These are phyloP conservation scores for Daphne laureola DNA, from an alignment of 441 rosid species.

Conservation along the genomic window DNA sequence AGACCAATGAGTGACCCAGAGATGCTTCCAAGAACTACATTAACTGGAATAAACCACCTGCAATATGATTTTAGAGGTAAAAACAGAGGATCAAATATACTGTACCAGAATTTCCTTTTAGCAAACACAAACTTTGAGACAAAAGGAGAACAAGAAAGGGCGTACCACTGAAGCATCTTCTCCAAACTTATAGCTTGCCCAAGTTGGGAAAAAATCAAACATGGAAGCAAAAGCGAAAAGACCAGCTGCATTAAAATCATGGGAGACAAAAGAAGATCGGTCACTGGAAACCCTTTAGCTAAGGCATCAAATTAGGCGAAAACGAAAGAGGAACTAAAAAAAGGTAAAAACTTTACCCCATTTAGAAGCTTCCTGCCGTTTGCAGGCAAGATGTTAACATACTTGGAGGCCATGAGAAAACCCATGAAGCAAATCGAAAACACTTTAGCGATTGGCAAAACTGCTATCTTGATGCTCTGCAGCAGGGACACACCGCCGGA, in stretches of 20 bases:
- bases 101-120: background rate
- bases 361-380: conserved; percentile 81
- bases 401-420: conserved; percentile 94
- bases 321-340: background rate
- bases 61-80: conserved; percentile 12
- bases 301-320: background rate
- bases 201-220: conserved; percentile 90
- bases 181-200: conserved; percentile 86
- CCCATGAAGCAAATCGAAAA: conserved; percentile 92
- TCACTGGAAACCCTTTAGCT: background rate
- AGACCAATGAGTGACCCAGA: conserved; percentile 79
- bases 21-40: conserved; percentile 59
- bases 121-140: background rate
- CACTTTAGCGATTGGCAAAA: conserved; percentile 86
- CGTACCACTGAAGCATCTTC: conserved; percentile 85
- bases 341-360: conserved; percentile 46
- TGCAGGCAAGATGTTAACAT: conserved; percentile 84
- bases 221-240: conserved; percentile 93
- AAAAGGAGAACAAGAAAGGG: conserved; percentile 1
- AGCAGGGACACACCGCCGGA: conserved; percentile 46
- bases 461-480: conserved; percentile 71
- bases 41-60: conserved; percentile 98
- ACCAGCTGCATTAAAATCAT: conserved; percentile 53
- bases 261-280: background rate
- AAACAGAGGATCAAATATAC: background rate